Conservation (phyloP, 768 basidiomycete genomes). For the Collybiopsis confluens region DNA sequence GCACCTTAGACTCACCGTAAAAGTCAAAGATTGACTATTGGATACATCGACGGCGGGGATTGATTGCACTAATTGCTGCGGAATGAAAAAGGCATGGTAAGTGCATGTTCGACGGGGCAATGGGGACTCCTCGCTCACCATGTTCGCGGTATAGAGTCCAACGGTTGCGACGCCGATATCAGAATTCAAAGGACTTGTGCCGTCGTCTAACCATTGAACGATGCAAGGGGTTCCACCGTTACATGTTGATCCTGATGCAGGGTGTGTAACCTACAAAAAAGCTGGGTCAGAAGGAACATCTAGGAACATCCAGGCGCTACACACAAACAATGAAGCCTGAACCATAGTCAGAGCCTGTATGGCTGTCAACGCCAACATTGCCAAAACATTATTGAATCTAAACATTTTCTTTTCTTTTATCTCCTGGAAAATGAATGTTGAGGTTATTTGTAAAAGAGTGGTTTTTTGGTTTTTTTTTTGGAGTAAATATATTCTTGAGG, state of each 20-base stretch:
- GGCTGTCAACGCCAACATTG: background rate
- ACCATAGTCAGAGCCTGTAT: background rate
- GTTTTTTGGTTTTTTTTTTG: too few relatives aligned
- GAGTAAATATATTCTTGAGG: too few relatives aligned
- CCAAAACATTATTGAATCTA: background rate
- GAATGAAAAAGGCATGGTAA: background rate
- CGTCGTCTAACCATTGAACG: slow-evolving; percentile 65
- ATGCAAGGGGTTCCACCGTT: slow-evolving; percentile 49
- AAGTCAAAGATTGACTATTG: slow-evolving; percentile 39
- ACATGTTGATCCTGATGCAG: slow-evolving; percentile 33
- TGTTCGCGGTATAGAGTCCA: slow-evolving; percentile 53
- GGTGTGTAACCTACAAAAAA: slow-evolving; percentile 1
- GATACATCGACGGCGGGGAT: slow-evolving; percentile 55
- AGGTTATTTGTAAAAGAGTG: too few relatives aligned
- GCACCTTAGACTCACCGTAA: slow-evolving; percentile 44
- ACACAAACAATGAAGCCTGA: slow-evolving; percentile 6
- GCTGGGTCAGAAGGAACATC: background rate
- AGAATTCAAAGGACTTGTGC: slow-evolving; percentile 41
- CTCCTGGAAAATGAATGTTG: too few relatives aligned
- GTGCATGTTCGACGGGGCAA: background rate
- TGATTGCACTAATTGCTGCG: slow-evolving; percentile 53
- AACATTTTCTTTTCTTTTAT: too few relatives aligned
- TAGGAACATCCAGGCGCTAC: background rate
- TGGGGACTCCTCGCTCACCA: slow-evolving; percentile 30
- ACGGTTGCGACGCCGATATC: slow-evolving; percentile 49